A percentile compares a stretch with the other conserved stretches of the same genome.
Evolutionary conservation across 2,329 filamentous ascomycete species (phyloP).

Genomic region (Hypoxylon sp.): DNA sequence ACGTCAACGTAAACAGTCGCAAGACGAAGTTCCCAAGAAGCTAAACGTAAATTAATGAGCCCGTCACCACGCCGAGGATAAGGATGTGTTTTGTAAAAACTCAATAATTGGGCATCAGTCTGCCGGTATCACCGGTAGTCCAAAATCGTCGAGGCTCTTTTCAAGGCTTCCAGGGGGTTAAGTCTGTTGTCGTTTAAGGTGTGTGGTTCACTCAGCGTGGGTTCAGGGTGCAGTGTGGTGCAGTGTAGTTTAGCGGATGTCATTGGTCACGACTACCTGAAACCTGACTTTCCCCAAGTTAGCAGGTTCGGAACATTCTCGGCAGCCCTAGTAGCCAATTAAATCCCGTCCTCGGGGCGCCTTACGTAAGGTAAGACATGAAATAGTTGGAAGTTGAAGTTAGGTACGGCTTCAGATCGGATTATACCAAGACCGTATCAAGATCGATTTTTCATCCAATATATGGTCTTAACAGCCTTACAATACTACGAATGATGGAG

Average conservation of each 20-base stretch:
- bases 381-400: neutral
- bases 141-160: constrained; percentile 30
- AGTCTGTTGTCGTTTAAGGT: constrained; percentile 16
- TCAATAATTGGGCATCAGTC: constrained; percentile 31
- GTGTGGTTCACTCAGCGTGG: no score
- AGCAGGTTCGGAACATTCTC: constrained; percentile 30
- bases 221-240: neutral
- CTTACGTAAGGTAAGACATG: constrained; percentile 2
- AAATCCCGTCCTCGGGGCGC: neutral
- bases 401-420: neutral
- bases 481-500: neutral
- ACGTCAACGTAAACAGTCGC: neutral
- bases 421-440: neutral
- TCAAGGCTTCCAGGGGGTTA: constrained; percentile 16
- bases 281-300: constrained; percentile 20
- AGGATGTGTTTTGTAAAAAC: constrained; percentile 27
- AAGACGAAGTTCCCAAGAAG: neutral
- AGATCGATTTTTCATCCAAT: no score
- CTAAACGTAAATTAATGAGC: constrained; percentile 16
- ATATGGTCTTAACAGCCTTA: neutral
- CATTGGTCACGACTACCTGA: constrained; percentile 21
- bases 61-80: neutral
- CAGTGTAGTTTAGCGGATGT: neutral
- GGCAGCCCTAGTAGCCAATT: constrained; percentile 4
- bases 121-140: constrained; percentile 15